phyloP scores from a whole-genome alignment of 345 rosid genomes.

The Heritiera fomes region DNA sequence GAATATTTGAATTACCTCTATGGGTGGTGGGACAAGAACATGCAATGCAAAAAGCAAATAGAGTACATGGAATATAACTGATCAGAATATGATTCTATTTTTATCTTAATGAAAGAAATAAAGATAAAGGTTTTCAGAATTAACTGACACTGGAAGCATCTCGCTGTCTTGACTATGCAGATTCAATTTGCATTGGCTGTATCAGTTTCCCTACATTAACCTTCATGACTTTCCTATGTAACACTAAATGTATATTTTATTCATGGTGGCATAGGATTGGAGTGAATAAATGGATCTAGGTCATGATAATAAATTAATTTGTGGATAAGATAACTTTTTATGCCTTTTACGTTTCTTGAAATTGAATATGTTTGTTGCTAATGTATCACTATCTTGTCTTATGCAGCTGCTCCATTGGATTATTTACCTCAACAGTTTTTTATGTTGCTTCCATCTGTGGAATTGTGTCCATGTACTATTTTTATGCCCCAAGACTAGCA shows the following conservation, averaged over 20 bases:
- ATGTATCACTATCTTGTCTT: background rate
- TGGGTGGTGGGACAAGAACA: background rate
- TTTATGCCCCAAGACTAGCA: constrained; percentile 45
- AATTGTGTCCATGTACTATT: constrained; percentile 51
- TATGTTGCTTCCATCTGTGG: constrained; percentile 63
- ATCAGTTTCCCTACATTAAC: background rate
- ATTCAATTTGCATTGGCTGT: background rate
- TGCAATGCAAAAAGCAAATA: background rate
- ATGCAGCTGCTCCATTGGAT: constrained; percentile 68
- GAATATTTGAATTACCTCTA: background rate
- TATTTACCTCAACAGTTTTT: constrained; percentile 57
- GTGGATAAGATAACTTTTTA: background rate
- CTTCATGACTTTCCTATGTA: background rate
- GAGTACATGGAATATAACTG: background rate
- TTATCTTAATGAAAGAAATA: background rate
- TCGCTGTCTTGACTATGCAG: background rate
- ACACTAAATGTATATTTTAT: background rate
- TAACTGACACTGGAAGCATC: background rate
- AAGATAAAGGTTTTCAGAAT: background rate
- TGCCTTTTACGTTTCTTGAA: background rate
- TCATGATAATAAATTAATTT: background rate
- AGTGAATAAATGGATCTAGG: background rate
- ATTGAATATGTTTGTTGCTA: background rate
- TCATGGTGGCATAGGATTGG: background rate
- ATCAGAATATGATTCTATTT: background rate